A percentile compares a stretch with the other conserved stretches of the same genome.
Conservation (phyloP, 306 rosid genomes). For the Sesbania bispinosa region DNA sequence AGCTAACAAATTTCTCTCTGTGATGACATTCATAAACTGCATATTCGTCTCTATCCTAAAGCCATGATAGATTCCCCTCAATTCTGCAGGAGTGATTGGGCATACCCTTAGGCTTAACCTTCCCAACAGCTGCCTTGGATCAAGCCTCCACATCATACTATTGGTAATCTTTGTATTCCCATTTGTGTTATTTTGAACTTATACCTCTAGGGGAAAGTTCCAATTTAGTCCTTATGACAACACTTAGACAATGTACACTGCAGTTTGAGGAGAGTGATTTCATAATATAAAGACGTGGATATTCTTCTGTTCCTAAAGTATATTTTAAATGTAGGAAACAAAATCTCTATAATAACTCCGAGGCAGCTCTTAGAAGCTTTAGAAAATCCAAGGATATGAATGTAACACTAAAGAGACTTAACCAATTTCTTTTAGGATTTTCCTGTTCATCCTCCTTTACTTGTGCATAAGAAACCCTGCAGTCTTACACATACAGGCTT, state of each 20-base stretch:
- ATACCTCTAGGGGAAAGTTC: neutral
- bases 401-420: neutral
- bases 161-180: conserved; percentile 10
- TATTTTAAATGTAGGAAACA: neutral
- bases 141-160: neutral
- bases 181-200: neutral
- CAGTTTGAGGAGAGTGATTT: neutral
- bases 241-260: neutral
- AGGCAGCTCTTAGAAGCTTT: conserved; percentile 14
- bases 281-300: neutral
- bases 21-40: neutral
- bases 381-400: neutral
- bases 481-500: too few species aligned
- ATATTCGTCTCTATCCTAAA: neutral
- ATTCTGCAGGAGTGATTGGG: conserved; percentile 9
- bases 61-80: conserved; percentile 4
- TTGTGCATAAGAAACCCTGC: neutral
- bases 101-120: neutral
- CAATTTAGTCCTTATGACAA: neutral
- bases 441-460: neutral
- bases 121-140: neutral
- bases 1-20: neutral
- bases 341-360: neutral
- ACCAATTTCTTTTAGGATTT: neutral
- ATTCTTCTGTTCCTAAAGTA: conserved; percentile 5